phyloP scores from a whole-genome alignment of 257 asterid species.

The Nyctanthes arbortristis region DNA sequence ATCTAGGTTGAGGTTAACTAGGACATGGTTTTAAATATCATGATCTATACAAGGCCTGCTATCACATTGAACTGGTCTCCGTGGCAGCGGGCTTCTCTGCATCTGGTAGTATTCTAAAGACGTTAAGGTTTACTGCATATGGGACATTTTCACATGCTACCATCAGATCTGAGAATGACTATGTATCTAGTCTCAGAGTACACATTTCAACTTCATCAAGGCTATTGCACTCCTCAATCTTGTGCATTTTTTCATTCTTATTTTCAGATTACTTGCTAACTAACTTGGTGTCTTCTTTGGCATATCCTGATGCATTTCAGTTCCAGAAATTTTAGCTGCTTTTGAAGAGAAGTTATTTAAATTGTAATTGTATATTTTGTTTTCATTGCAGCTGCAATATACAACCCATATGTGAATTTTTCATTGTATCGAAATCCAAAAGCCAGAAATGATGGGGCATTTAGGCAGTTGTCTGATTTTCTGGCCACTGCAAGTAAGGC shows the following conservation, averaged over 20 bases:
- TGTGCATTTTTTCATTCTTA: background rate
- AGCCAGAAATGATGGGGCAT: constrained; percentile 37
- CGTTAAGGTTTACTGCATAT: background rate
- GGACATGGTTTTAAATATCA: background rate
- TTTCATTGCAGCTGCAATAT: constrained; percentile 60
- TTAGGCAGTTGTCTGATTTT: constrained; percentile 56
- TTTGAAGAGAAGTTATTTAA: constrained; percentile 14
- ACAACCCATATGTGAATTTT: constrained; percentile 35
- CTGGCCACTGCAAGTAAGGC: constrained; percentile 57
- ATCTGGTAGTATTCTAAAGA: background rate
- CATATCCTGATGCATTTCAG: constrained; percentile 9
- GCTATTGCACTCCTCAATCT: background rate
- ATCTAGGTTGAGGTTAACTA: background rate
- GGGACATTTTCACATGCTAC: constrained; percentile 1
- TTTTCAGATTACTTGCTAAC: background rate
- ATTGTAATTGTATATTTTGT: constrained; percentile 13
- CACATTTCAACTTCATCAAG: constrained; percentile 1
- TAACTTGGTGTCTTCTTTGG: constrained; percentile 6
- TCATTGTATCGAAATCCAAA: constrained; percentile 53
- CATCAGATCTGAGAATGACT: constrained; percentile 4
- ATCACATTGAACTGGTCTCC: background rate
- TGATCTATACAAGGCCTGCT: background rate
- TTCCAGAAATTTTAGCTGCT: constrained; percentile 5
- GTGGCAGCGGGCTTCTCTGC: background rate
- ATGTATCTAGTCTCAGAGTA: background rate